Conservation (phyloP, 768 basidiomycete species). For the Lyophyllum atratum region DNA sequence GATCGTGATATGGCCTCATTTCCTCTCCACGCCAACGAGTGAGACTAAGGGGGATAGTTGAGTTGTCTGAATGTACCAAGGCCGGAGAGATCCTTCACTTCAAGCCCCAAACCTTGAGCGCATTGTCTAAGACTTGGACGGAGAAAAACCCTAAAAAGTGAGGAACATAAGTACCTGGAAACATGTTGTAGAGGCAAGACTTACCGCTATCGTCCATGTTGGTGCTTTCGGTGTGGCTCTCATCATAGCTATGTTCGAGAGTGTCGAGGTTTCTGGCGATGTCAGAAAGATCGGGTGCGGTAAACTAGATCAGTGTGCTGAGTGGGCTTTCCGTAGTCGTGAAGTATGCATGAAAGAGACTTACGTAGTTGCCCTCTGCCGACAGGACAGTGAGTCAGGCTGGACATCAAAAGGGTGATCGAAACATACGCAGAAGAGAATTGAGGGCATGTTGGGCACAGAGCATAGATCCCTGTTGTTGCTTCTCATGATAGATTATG, state of each 20-base stretch:
- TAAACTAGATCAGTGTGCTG: constrained; percentile 52
- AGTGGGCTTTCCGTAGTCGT: constrained; percentile 5
- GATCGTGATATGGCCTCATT: constrained; percentile 74
- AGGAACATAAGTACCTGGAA: not conserved
- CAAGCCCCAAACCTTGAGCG: constrained; percentile 82
- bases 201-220: constrained; percentile 94
- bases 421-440: constrained; percentile 68
- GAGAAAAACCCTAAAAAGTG: constrained; percentile 78
- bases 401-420: constrained; percentile 9
- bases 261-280: constrained; percentile 71
- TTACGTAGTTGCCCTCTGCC: constrained; percentile 46
- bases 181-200: not conserved
- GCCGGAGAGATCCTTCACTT: constrained; percentile 46
- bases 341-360: constrained; percentile 15
- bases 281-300: constrained; percentile 74
- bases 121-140: constrained; percentile 84
- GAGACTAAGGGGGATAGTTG: constrained; percentile 47
- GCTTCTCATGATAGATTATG: constrained; percentile 77
- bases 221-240: constrained; percentile 50
- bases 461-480: constrained; percentile 78
- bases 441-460: constrained; percentile 90
- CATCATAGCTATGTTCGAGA: constrained; percentile 63
- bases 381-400: constrained; percentile 10
- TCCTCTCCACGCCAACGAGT: constrained; percentile 83
- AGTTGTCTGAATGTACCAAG: constrained; percentile 8